Conservation (phyloP, 352 stramenopile species). For the Phytophthora vignae region DNA sequence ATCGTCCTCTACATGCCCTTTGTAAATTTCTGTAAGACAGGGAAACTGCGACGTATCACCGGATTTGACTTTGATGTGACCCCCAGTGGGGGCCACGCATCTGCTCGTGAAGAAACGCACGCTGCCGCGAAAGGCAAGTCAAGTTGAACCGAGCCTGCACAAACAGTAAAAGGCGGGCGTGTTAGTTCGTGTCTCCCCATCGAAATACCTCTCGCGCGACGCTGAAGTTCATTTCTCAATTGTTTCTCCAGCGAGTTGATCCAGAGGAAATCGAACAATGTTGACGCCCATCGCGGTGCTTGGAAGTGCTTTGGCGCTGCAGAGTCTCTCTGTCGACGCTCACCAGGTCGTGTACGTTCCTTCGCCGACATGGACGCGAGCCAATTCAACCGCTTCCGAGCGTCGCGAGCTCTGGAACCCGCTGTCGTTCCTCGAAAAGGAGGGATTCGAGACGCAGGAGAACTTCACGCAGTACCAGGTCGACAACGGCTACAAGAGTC, state of each 20-base stretch:
- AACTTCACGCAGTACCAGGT: constrained; percentile 49
- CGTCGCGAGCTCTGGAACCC: constrained; percentile 43
- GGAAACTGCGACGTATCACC: not conserved
- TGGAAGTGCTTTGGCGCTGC: constrained; percentile 9
- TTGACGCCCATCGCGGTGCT: constrained; percentile 20
- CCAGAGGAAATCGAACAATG: not conserved
- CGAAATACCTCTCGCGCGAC: constrained; percentile 2
- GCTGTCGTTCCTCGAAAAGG: constrained; percentile 52
- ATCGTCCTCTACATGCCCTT: constrained; percentile 1
- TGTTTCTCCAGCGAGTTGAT: too few relatives aligned
- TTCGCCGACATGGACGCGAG: constrained; percentile 39
- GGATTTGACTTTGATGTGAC: constrained; percentile 1
- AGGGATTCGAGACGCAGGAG: constrained; percentile 43
- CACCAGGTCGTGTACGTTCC: constrained; percentile 51
- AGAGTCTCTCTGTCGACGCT: constrained; percentile 18
- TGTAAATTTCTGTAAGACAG: not conserved
- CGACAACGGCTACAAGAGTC: constrained; percentile 46
- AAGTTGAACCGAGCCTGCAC: not conserved
- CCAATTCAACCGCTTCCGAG: constrained; percentile 30
- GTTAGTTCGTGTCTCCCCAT: not conserved
- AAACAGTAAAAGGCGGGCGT: constrained; percentile 18
- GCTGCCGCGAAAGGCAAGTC: not conserved
- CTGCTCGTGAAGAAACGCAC: constrained; percentile 18
- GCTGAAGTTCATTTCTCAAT: constrained; percentile 12
- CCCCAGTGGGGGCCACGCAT: not conserved